phyloP scores from a whole-genome alignment of 257 asterid species.

The Ocimum tenuiflorum region DNA sequence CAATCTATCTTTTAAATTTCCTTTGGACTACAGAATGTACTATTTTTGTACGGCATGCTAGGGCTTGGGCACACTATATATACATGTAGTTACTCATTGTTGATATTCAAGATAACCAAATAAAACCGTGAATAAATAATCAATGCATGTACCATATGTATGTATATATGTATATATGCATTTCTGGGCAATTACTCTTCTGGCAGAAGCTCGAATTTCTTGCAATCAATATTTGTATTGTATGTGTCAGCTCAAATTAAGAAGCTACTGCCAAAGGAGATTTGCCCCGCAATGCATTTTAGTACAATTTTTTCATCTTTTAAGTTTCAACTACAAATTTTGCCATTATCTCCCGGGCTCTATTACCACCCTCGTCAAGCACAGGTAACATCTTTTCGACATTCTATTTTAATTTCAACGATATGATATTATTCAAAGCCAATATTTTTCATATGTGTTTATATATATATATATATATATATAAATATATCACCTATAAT shows the following conservation, averaged over 20 bases:
- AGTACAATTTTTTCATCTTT: background rate
- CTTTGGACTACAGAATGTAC: conserved; percentile 27
- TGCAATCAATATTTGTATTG: background rate
- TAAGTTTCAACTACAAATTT: background rate
- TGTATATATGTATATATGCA: conserved; percentile 18
- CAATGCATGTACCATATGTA: too few species aligned
- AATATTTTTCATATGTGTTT: too few species aligned
- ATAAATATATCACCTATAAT: too few species aligned
- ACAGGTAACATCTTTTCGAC: too few species aligned
- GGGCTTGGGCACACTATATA: conserved; percentile 21
- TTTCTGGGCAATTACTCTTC: conserved; percentile 55
- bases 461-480: too few species aligned
- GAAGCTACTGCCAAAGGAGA: conserved; percentile 64
- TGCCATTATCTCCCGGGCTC: too few species aligned
- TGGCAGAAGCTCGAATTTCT: conserved; percentile 33
- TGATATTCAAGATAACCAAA: background rate
- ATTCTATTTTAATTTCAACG: too few species aligned
- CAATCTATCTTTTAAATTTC: conserved; percentile 6
- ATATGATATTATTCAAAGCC: too few species aligned
- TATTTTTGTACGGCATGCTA: conserved; percentile 10
- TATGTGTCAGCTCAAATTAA: too few species aligned
- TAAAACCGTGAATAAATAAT: too few species aligned
- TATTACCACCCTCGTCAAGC: too few species aligned
- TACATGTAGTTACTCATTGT: background rate
- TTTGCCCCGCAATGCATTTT: conserved; percentile 55